phyloP scores from a whole-genome alignment of 352 stramenopile species.

The Thalassiosira hispida region DNA sequence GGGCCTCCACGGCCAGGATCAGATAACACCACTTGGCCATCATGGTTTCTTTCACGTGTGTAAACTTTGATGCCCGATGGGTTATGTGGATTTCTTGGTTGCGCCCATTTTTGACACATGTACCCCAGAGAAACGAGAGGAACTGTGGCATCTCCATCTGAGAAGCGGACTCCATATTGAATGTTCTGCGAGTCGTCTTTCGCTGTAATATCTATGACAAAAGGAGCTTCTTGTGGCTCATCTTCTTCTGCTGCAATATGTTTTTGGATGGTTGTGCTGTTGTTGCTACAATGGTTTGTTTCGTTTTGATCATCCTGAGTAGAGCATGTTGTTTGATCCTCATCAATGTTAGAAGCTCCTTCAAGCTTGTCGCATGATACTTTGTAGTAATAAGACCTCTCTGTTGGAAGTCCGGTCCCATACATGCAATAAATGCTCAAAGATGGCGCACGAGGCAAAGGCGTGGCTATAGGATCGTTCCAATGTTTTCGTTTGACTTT shows the following conservation, averaged over 20 bases:
- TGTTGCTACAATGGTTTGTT: background rate
- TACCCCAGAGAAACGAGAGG: conserved; percentile 93
- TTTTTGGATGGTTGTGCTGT: background rate
- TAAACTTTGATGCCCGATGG: conserved; percentile 87
- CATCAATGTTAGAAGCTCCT: background rate
- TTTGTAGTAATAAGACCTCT: conserved; percentile 81
- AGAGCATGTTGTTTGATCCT: conserved; percentile 12
- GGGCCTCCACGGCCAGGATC: conserved; percentile 82
- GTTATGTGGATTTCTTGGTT: conserved; percentile 83
- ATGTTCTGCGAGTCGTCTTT: conserved; percentile 63
- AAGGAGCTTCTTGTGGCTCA: conserved; percentile 47
- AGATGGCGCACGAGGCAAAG: conserved; percentile 90
- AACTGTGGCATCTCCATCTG: conserved; percentile 92
- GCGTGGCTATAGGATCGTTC: conserved; percentile 89
- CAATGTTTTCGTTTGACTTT: conserved; percentile 52
- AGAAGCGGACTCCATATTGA: conserved; percentile 86
- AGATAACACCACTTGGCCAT: conserved; percentile 59
- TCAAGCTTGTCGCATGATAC: conserved; percentile 44
- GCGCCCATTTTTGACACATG: conserved; percentile 88
- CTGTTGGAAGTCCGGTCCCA: conserved; percentile 90
- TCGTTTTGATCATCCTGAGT: conserved; percentile 14
- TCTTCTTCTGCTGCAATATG: background rate
- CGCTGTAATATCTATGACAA: conserved; percentile 70
- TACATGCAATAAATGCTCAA: conserved; percentile 96
- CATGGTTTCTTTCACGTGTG: conserved; percentile 81